These are phyloP conservation scores for Magnusiomyces ingens DNA, from an alignment of 1,139 yeast species.

Conservation along the genomic window DNA sequence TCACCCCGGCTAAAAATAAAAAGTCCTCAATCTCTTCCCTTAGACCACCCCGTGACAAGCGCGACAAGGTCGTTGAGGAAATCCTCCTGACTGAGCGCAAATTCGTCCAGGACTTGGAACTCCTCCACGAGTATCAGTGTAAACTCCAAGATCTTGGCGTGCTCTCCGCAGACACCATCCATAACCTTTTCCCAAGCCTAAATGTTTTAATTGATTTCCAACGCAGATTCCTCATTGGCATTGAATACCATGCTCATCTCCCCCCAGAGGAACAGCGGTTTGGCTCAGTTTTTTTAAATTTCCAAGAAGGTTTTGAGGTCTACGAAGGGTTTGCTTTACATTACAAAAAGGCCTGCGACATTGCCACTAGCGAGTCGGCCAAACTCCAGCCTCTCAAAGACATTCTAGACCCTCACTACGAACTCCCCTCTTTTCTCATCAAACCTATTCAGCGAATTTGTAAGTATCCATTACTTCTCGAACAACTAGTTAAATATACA, in stretches of 20 bases:
- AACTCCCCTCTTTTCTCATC: constrained; percentile 78
- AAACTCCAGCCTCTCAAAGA: constrained; percentile 51
- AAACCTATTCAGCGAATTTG: constrained; percentile 95
- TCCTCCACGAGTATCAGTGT: constrained; percentile 57
- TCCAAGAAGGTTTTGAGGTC: constrained; percentile 73
- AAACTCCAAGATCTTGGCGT: constrained; percentile 61
- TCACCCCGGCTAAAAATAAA: constrained; percentile 16
- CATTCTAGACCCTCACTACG: constrained; percentile 79
- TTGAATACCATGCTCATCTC: constrained; percentile 79
- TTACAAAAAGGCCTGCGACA: constrained; percentile 81
- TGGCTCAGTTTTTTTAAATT: constrained; percentile 76
- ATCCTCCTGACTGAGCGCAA: constrained; percentile 84
- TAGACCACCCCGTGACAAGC: constrained; percentile 24
- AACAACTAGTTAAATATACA: constrained; percentile 64
- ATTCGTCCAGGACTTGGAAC: constrained; percentile 84
- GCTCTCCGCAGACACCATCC: constrained; percentile 73
- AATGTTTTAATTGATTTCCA: constrained; percentile 85
- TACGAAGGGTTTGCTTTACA: constrained; percentile 83
- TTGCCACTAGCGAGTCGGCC: constrained; percentile 58
- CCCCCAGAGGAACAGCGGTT: constrained; percentile 74
- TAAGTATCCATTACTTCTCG: constrained; percentile 79
- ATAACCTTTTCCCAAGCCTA: constrained; percentile 79
- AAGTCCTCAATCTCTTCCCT: constrained; percentile 10
- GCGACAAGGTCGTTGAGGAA: constrained; percentile 78
- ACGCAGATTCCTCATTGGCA: constrained; percentile 76